Percentiles rank a stretch among this genome's conserved stretches.
phyloP scores from a whole-genome alignment of 805 yeast species.

The Saccharomyces eubayanus region DNA sequence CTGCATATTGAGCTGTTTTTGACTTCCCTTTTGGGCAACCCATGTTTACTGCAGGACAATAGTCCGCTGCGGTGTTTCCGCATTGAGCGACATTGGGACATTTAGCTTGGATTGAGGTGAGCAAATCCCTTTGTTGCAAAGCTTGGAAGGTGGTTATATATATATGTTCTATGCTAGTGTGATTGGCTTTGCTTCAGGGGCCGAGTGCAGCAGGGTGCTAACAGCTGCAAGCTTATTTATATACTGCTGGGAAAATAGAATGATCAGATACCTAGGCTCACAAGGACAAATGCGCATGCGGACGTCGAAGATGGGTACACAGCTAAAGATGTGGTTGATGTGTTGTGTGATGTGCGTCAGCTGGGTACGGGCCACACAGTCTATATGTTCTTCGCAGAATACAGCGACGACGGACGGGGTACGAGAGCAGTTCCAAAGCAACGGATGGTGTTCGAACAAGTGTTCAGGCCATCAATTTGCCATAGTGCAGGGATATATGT shows the following conservation, averaged over 20 bases:
- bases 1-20: background rate
- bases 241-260: background rate
- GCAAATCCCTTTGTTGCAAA: background rate
- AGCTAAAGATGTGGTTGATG: background rate
- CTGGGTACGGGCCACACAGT: constrained; percentile 3
- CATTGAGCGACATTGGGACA: background rate
- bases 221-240: background rate
- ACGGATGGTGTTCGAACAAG: constrained; percentile 12
- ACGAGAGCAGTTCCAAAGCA: constrained; percentile 5
- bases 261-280: background rate
- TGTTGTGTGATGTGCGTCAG: background rate
- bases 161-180: background rate
- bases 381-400: constrained; percentile 10
- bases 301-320: background rate
- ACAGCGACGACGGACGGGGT: constrained; percentile 6
- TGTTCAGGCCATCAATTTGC: constrained; percentile 22
- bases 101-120: background rate
- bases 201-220: background rate
- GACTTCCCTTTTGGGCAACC: background rate
- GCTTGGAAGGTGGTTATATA: background rate
- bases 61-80: background rate
- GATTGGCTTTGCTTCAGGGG: background rate
- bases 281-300: background rate
- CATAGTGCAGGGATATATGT: constrained; percentile 17
- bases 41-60: background rate